Base-by-base conservation (phyloP, 2,329 filamentous ascomycete species). In the Pezicula rhizophila region DNA sequence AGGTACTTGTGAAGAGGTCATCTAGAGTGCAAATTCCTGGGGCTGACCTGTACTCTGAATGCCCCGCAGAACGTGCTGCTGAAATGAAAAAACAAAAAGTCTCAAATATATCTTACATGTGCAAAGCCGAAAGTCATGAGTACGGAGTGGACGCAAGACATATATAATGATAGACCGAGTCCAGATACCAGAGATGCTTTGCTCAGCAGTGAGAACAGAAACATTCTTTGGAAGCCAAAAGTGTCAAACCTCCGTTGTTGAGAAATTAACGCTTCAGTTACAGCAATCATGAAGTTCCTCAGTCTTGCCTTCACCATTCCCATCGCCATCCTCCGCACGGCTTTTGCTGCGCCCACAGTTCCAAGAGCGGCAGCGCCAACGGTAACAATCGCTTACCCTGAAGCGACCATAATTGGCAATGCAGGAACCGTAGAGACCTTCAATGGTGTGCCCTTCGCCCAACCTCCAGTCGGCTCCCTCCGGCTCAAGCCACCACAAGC, bases 401-500 rank as follows among this genome's bases (percentile, higher is more conserved):
- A 48, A 18, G 59, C 57, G 7, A 61, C 57, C 15, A 53, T 60
- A 8, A 45, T 60, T 10, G 59, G 49, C 12, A 46, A 43, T 8
- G 34, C 42, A 7, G 26, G 37, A 15, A n/a, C n/a, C 20, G 74
- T 89, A 17, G 87, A 92, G 49, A 78, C 73, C 23, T 91, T 88
- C 69, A 80, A 77, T 48, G 86, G 83, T 18, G 88, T 93, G 48
- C 87, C 87, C 3, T 93, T 82, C 60, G 86, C 87, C 2, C 72
- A 87, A 52, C 76, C 85, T 1, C 87, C 87, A 0, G 73, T 78
- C 0, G 85, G 84, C 0, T 64, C 72, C 3, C 70, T 89, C 20
- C 81, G 88, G 14, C 75, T 93, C 31, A 83, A 78, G 60, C 83
- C 85, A 6, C 88, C 88, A 1, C 75, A 81, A 60, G 71, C 76